Percentiles rank a stretch among this genome's conserved stretches.
These are phyloP conservation scores for Colletotrichum sansevieriae DNA, from an alignment of 2,329 filamentous ascomycete genomes.

Conservation along the genomic window DNA sequence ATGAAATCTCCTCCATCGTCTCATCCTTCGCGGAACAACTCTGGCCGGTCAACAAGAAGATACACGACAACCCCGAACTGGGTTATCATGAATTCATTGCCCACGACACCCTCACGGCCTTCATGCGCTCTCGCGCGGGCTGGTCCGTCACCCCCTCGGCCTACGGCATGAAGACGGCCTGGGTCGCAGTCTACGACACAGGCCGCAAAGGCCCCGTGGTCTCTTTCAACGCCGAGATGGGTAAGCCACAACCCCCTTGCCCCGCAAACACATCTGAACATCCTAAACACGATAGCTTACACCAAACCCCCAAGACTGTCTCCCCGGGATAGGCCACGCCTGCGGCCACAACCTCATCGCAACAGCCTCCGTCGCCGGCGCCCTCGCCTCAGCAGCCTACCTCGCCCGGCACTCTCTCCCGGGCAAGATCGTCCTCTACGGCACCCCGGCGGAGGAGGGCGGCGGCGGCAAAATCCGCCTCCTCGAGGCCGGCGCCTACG, in stretches of 20 bases:
- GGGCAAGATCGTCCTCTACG: constrained; percentile 61
- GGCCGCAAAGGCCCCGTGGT: constrained; percentile 60
- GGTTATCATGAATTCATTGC: constrained; percentile 48
- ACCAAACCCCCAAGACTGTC: constrained; percentile 54
- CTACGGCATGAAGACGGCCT: constrained; percentile 65
- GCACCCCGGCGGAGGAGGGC: constrained; percentile 67
- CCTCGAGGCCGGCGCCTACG: constrained; percentile 50
- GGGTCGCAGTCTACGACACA: constrained; percentile 63
- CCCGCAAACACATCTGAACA: background rate
- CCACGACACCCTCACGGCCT: constrained; percentile 60
- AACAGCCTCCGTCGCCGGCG: constrained; percentile 60
- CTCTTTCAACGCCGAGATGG: constrained; percentile 63
- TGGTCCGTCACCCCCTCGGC: constrained; percentile 66
- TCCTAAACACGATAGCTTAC: constrained; percentile 35
- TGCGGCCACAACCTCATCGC: constrained; percentile 70
- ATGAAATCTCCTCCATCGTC: constrained; percentile 34
- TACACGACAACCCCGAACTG: constrained; percentile 48
- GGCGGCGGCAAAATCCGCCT: constrained; percentile 48
- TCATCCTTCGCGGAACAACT: constrained; percentile 28
- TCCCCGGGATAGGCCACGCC: constrained; percentile 64
- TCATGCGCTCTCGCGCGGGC: constrained; percentile 56
- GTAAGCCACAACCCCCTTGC: constrained; percentile 43
- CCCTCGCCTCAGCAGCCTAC: constrained; percentile 58
- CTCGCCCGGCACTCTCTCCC: constrained; percentile 56
- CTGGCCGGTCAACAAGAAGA: constrained; percentile 41